Base-by-base conservation (phyloP, 164 flowering plant species). In the Magnolia changhungtana region DNA sequence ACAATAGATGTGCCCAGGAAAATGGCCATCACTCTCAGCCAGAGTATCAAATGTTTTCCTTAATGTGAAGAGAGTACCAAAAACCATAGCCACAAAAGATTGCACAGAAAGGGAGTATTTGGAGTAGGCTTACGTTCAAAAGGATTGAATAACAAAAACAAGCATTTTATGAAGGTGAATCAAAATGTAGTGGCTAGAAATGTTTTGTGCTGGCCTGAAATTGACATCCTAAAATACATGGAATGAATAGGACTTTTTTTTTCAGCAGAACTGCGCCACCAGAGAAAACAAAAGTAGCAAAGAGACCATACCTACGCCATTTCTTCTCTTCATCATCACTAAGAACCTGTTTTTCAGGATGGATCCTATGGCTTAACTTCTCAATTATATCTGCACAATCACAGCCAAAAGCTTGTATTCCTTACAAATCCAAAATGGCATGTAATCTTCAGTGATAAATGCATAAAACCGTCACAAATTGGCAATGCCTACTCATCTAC, bases 321-420 rank as follows among this genome's bases (percentile, higher is more conserved):
- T 91, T 85, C 18, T 66, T 89, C 84, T 91, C 99, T 83, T 93
- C 98, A 81, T 86, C 85, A 58, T 82, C 74, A 66, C 82, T 85
- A 13, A 74, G 45, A 37, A 23, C 61, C 4, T 71, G 50, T 50
- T 71, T 78, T 10, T 76, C 82, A 1, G 91, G 83, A 82, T 72
- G 79, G 65, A 94, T 79, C 87, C 76, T 88, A 19, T 74, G 65
- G 52, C 20, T 55, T 85, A 96, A 74, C 74, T 87, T 83, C 72
- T 90, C 87, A 77, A 96, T 88, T 68, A 94, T 94, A 72, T 76
- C 98, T 94, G 86, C 80, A 82, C 13, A 4, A 16, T 55, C 61
- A 64, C 51, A 11, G 19, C 49, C 74, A 78, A 16, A 58, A 7
- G 66, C 58, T 10, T 27, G 7, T 14, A 50, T 45, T 9, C 19